Conservation (phyloP, 345 rosid species). For the Rhizophora apiculata region DNA sequence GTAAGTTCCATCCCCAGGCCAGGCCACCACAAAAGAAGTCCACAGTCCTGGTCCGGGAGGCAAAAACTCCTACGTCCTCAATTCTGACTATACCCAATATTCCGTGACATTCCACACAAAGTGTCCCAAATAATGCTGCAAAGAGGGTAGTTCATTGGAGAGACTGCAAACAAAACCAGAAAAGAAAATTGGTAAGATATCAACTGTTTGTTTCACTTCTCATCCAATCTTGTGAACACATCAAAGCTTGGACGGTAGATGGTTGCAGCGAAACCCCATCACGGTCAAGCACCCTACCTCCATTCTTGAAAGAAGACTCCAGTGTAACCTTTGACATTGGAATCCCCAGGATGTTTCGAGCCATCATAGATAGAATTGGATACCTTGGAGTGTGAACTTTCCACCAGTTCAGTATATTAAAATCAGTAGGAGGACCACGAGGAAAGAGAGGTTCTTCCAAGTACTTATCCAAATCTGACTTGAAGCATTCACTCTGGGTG, state of each 20-base stretch:
- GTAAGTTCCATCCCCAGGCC: too few species aligned
- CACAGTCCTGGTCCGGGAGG: too few species aligned
- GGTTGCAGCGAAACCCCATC: conserved; percentile 53
- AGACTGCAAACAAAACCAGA: background rate
- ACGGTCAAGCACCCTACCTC: conserved; percentile 46
- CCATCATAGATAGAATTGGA: conserved; percentile 80
- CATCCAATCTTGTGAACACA: conserved; percentile 86
- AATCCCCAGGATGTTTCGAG: conserved; percentile 57
- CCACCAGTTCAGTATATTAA: conserved; percentile 77
- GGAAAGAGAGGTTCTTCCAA: conserved; percentile 85
- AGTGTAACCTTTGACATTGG: conserved; percentile 55
- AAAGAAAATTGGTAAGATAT: background rate
- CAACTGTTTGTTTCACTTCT: conserved; percentile 43
- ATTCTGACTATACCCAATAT: too few species aligned
- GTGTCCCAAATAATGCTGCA: background rate
- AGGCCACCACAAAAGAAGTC: too few species aligned
- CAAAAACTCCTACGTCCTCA: too few species aligned
- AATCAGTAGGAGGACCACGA: conserved; percentile 43
- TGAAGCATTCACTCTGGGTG: conserved; percentile 43
- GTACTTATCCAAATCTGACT: conserved; percentile 70
- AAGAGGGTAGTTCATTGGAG: background rate
- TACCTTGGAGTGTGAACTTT: conserved; percentile 73
- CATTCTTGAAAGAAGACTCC: conserved; percentile 35
- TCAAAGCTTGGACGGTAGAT: conserved; percentile 63
- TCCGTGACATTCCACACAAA: too few species aligned